phyloP scores from a whole-genome alignment of 1,284 basidiomycete species.

The Ganoderma lucidum region DNA sequence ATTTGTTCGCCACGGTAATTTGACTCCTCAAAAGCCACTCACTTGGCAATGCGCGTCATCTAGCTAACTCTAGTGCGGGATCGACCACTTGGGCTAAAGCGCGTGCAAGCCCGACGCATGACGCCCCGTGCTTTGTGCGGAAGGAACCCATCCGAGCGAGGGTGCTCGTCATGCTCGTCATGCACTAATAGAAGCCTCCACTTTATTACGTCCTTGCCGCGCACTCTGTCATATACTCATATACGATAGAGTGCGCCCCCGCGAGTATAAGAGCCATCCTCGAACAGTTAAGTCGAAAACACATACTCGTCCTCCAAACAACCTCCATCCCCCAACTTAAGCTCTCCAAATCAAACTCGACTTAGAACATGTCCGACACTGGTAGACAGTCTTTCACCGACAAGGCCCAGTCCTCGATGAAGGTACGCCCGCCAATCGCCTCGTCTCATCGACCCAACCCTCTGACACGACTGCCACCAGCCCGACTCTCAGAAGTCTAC shows the following conservation, averaged over 20 bases:
- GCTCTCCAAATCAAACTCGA: no score
- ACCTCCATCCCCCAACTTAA: background rate
- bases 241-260: background rate
- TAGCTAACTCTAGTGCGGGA: no score
- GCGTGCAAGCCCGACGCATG: no score
- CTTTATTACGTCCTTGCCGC: background rate
- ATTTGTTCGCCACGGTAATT: no score
- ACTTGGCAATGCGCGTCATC: no score
- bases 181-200: background rate
- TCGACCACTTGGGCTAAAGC: no score
- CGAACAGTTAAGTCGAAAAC: no score
- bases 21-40: no score
- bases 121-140: background rate
- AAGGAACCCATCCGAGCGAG: background rate
- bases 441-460: background rate
- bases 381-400: conserved; percentile 53
- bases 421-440: conserved; percentile 38
- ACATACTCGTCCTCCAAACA: background rate
- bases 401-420: conserved; percentile 47
- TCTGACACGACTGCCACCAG: conserved; percentile 16
- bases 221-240: background rate
- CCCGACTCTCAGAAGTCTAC: conserved; percentile 47
- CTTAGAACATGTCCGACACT: conserved; percentile 45
- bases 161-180: background rate
- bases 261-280: background rate